Base-by-base conservation (phyloP, 2,329 filamentous ascomycete species). In the Penicillium frequentans region DNA sequence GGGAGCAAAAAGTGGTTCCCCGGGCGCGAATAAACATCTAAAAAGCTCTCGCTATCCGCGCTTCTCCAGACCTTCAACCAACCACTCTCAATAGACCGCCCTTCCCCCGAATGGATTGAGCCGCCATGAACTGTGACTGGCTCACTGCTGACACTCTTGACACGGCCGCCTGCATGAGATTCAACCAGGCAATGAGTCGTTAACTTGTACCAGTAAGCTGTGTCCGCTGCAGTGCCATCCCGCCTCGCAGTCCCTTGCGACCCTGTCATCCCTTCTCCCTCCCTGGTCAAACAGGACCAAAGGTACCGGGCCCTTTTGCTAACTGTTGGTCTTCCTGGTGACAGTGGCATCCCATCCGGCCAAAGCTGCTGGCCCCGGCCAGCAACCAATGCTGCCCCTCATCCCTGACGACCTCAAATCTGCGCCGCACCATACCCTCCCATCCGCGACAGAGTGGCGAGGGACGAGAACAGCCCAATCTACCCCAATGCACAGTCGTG, bases 401-500 rank as follows among this genome's bases (percentile, higher is more conserved):
- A 70, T 74, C 62, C 69, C 74, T 57, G 74, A 77, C 65, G 75
- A 77, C 56, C 65, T 70, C 39, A 70, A 64, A 57, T 61, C 68
- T 49, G 63, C 67, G 66, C 72, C 74, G 67, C 73, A 75, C 65
- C 71, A 75, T 65, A 70, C 60, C 55, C 66, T 72, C 57, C 62
- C 73, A 61, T 72, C 74, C 57, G 68, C 71, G 57, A 64, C 73
- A 54, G 75, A 77, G 55, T 71, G 73, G 47, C 64, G 74, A 56
- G 68, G 68, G 27, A 68, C 70, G 33, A 72, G 73, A 63, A 74
- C 72, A 51, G 68, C 70, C 51, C 74, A 72, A 49, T 70, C 73
- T 14, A 70, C 72, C 50, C 69, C 69, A 52, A 68, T 75, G 54
- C 77, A 79, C 58, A 76, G 73, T 57, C 74, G 77, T 62, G 77